Evolutionary conservation across 1,284 basidiomycete genomes (phyloP), one percentile per base, ranked within the genome.

Genomic region (Xerocomus amazonicus): DNA sequence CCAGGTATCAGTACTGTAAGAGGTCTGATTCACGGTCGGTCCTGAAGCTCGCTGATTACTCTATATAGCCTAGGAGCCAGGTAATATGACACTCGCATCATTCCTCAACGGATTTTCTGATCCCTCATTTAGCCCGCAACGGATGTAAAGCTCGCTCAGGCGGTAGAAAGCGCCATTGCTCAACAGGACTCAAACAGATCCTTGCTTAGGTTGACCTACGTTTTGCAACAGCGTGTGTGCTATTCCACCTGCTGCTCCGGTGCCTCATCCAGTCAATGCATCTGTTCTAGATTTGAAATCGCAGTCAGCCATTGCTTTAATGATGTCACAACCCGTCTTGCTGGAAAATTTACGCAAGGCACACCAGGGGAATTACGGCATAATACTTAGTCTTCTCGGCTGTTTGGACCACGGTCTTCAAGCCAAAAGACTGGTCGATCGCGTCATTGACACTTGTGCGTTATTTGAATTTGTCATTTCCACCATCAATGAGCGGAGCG

Each of bases 331-430:
- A 43, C 88, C 92, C 0, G 71, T 80, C 1, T 73, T 97, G 2
- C 75, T 97, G 33, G 92, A 97, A 50, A 89, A 84, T 58, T 74
- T 98, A 6, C 80, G 92, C 48, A 92, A 85, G 59, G 92, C 92
- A 0, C 81, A 92, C 57, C 81, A 86, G 76, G 95, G 95, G 39
- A 92, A 90, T 59, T 98, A 96, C 64, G 84, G 92, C 44, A 75
- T 95, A 39, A 85, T 98, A 26, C 78, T 97, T 26, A 92, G 91
- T 61, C 77, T 98, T 26, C 75, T 97, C 3, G 93, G 94, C 9
- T 92, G 87, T 56, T 71, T 97, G 36, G 94, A 97, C 59, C 78
- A 88, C 49, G 95, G 94, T 0, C 69, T 84, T 23, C 77, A 82
- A 58, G 80, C 86, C 12, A 98, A 98, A 74, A 82, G 77, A 45